Evolutionary conservation across 257 asterid genomes (phyloP), one percentile per base, ranked within the genome.

Genomic region (Solanum tacnaense): DNA sequence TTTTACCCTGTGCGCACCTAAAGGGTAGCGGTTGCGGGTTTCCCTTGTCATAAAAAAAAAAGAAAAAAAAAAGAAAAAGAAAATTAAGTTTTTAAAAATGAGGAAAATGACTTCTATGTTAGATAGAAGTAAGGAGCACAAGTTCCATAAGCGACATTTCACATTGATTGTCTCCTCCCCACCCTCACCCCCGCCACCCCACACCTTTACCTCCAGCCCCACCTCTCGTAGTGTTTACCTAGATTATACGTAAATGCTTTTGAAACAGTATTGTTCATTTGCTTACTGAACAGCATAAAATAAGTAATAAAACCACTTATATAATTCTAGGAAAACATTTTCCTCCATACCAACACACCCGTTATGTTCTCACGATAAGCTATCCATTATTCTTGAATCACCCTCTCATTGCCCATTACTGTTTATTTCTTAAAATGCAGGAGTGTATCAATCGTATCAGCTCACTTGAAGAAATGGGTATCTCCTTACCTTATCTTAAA

Each of bases 391-490:
- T 79, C 39, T 41, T 18, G 27, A 41, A 41, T 78, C 12, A 16
- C 38, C 84, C 84, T 79, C 39, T 8, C 23, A 5, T 23, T 49
- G 11, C 86, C 36, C 70, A 5, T 82, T 82, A 82, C 12, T 29
- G 11, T 1, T 3, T 85, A 56, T 16, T 71, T 87, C 90, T 88
- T 46, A 41, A 20, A 56, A 86, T 93, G 94, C 96, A 97, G 99
- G 99, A 96, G 85, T 97, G 99, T 87, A 96, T 97, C 87, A 97
- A 96, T 58, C 93, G 99, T 67, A 96, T 96, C 87, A 92, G 87
- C 88, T 91, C 98, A 10, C 94, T 97, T 74, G 98, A 97, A 91
- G 81, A 90, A 41, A 96, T 97, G 98, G 99, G 99, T 96, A 95
- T 85, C 58, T 84, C 84, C 79, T 56, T 67, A 70, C 65, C 72